phyloP scores from a whole-genome alignment of 371 early-diverging fungal genomes.

The Fennellomyces sp. region DNA sequence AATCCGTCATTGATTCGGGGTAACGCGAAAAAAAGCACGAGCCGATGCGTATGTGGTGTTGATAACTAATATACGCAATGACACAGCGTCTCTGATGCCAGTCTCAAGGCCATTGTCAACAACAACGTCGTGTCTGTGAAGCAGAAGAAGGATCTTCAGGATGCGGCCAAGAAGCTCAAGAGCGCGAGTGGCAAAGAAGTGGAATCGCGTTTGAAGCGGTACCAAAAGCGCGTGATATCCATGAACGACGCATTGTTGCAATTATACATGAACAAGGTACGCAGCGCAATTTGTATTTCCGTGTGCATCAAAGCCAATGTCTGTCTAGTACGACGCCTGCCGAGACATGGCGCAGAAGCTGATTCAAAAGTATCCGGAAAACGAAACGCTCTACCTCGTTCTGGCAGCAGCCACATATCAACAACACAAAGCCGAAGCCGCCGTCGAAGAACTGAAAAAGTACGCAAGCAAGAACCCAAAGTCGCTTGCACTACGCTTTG shows the following conservation, averaged over 20 bases:
- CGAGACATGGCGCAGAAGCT: slow-evolving; percentile 56
- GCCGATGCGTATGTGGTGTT: not conserved
- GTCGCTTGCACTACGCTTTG: slow-evolving; percentile 67
- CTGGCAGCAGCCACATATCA: slow-evolving; percentile 60
- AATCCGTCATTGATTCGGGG: slow-evolving; percentile 45
- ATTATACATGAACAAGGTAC: slow-evolving; percentile 67
- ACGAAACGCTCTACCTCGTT: slow-evolving; percentile 62
- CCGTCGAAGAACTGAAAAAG: slow-evolving; percentile 63
- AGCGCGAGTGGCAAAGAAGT: slow-evolving; percentile 57
- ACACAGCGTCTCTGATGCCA: slow-evolving; percentile 38
- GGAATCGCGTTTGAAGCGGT: slow-evolving; percentile 61
- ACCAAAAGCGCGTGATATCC: slow-evolving; percentile 68
- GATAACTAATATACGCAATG: not conserved
- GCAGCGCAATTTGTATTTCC: not conserved
- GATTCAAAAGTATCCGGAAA: slow-evolving; percentile 62
- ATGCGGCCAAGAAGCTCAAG: slow-evolving; percentile 63
- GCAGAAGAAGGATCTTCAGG: slow-evolving; percentile 58
- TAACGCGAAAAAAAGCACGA: not conserved
- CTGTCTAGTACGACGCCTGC: slow-evolving; percentile 52
- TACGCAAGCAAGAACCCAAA: slow-evolving; percentile 40
- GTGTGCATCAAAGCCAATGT: not conserved
- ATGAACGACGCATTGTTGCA: slow-evolving; percentile 72
- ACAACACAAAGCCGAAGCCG: slow-evolving; percentile 58
- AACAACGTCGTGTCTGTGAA: slow-evolving; percentile 70
- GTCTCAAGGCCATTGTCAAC: slow-evolving; percentile 65